Evolutionary conservation across 1,139 yeast genomes (phyloP).

Genomic region (Diutina pseudorugosa): DNA sequence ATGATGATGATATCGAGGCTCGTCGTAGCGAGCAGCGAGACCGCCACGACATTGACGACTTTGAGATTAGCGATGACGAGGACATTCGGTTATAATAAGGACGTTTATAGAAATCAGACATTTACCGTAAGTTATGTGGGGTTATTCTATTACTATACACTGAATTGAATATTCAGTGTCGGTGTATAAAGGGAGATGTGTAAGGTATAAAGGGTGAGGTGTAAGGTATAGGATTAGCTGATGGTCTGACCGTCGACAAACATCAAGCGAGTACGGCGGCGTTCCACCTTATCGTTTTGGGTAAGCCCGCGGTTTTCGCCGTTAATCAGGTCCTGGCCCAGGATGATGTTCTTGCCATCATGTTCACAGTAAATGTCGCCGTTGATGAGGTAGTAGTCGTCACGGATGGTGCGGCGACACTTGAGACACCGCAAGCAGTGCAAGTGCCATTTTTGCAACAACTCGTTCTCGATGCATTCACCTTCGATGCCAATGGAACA

Average conservation of each 20-base stretch:
- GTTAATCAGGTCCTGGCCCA: neutral
- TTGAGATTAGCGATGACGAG: slow-evolving; percentile 3
- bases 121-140: neutral
- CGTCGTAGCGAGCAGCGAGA: neutral
- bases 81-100: neutral
- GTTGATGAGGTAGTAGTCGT: slow-evolving; percentile 46
- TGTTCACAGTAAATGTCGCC: slow-evolving; percentile 40
- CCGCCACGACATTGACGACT: neutral
- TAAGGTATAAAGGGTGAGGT: too few species aligned
- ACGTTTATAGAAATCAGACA: neutral
- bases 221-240: neutral
- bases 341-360: slow-evolving; percentile 5
- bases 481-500: slow-evolving; percentile 84
- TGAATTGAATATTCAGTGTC: neutral
- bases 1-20: slow-evolving; percentile 10
- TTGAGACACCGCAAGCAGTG: slow-evolving; percentile 46
- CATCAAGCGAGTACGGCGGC: neutral
- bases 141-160: neutral
- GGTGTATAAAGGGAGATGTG: too few species aligned
- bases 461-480: slow-evolving; percentile 70
- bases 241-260: neutral
- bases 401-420: slow-evolving; percentile 34
- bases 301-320: neutral
- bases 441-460: slow-evolving; percentile 53
- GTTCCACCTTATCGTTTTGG: neutral